A percentile compares a stretch with the other conserved stretches of the same genome.
Evolutionary conservation across 1,139 yeast species (phyloP).

Genomic region (Hanseniaspora uvarum): DNA sequence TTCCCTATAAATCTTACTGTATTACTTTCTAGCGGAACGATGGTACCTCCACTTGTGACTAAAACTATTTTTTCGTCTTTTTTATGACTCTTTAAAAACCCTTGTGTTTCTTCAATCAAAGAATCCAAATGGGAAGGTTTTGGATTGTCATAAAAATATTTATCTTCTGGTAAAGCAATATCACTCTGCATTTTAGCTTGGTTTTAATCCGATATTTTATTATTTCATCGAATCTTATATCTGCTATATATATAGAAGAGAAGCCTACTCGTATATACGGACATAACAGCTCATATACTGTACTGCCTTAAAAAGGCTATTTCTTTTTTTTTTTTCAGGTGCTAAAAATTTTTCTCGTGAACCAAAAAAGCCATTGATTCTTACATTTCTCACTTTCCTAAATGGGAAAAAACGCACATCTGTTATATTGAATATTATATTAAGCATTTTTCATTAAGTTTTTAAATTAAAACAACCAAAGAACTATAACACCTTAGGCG

Average conservation of each 20-base stretch:
- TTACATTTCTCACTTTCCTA: not conserved
- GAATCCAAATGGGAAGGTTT: slow-evolving; percentile 67
- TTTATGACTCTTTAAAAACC: slow-evolving; percentile 34
- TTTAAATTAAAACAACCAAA: not conserved
- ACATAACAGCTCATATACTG: too few relatives aligned
- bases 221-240: too few relatives aligned
- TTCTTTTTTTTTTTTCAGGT: not conserved
- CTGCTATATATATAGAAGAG: not conserved
- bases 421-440: not conserved
- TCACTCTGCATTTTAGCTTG: slow-evolving; percentile 31
- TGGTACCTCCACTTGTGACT: slow-evolving; percentile 96
- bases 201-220: too few relatives aligned
- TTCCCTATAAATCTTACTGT: slow-evolving; percentile 94
- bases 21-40: slow-evolving; percentile 92
- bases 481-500: too few relatives aligned
- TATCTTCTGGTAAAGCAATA: slow-evolving; percentile 61
- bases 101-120: slow-evolving; percentile 45
- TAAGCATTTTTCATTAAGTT: not conserved
- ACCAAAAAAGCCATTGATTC: not conserved
- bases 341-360: not conserved
- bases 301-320: too few relatives aligned
- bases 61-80: slow-evolving; percentile 50
- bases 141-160: slow-evolving; percentile 58
- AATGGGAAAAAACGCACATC: not conserved
- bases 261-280: not conserved